Evolutionary conservation across 148 eudicot genomes (phyloP).

Genomic region (Vaccinium vitisidaea): DNA sequence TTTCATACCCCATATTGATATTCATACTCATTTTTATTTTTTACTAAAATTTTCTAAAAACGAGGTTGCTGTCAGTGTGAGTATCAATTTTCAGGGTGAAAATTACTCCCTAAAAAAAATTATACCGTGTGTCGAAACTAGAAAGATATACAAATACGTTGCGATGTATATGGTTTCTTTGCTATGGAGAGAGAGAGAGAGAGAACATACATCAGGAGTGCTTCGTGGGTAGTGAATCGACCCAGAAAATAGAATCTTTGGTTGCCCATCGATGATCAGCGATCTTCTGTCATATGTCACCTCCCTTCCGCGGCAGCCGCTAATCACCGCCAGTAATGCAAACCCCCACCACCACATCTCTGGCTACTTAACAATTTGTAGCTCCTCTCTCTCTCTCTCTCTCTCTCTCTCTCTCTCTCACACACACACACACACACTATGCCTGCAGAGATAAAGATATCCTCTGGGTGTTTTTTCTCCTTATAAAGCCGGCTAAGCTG

Average conservation of each 20-base stretch:
- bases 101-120: too few species aligned
- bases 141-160: neutral
- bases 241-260: slow-evolving; percentile 46
- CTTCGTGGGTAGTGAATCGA: slow-evolving; percentile 59
- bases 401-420: neutral
- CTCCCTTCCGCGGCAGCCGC: neutral
- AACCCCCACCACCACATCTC: slow-evolving; percentile 22
- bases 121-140: too few species aligned
- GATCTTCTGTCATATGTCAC: slow-evolving; percentile 47
- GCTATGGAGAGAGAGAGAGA: neutral
- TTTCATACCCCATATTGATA: too few species aligned
- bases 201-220: slow-evolving; percentile 3
- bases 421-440: too few species aligned
- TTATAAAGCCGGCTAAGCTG: too few species aligned
- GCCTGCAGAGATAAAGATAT: too few species aligned
- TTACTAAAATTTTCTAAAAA: too few species aligned
- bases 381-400: neutral
- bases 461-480: too few species aligned
- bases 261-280: slow-evolving; percentile 42
- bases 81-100: too few species aligned
- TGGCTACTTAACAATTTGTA: neutral
- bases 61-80: too few species aligned
- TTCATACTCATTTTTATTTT: too few species aligned
- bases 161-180: neutral
- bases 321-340: neutral